These are phyloP conservation scores for Nicotiana sylvestris DNA, from an alignment of 257 asterid genomes.

Conservation along the genomic window DNA sequence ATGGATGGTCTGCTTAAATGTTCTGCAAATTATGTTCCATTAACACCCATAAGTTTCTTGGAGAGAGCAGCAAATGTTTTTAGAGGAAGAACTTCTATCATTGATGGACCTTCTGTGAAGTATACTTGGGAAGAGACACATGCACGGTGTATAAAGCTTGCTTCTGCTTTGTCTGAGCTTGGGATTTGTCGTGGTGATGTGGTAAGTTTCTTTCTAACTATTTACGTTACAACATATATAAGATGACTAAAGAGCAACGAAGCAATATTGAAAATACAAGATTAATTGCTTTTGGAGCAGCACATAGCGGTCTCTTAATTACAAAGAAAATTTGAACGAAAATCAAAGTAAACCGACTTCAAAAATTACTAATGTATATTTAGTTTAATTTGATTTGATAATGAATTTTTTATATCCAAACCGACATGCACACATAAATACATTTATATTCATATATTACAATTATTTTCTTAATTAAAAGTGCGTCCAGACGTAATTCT, in stretches of 20 bases:
- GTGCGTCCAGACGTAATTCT: too few species aligned
- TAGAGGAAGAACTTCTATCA: conserved; percentile 32
- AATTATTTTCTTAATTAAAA: too few species aligned
- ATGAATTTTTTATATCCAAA: too few species aligned
- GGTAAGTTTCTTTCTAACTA: conserved; percentile 13
- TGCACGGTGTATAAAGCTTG: conserved; percentile 28
- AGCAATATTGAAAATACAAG: background rate
- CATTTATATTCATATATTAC: too few species aligned
- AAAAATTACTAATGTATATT: too few species aligned
- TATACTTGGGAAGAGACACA: conserved; percentile 37
- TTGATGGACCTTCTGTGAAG: conserved; percentile 22
- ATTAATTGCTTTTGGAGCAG: background rate
- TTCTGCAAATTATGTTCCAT: conserved; percentile 30
- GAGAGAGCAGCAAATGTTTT: conserved; percentile 35
- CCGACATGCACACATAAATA: background rate
- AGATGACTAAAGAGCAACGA: background rate
- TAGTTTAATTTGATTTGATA: too few species aligned
- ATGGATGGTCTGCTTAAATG: conserved; percentile 18
- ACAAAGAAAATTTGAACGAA: too few species aligned
- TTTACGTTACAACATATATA: background rate
- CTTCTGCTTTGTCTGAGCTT: conserved; percentile 32
- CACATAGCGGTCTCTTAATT: background rate
- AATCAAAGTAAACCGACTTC: too few species aligned
- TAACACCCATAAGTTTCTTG: conserved; percentile 37
- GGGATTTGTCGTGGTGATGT: conserved; percentile 36